Evolutionary conservation across 2,329 filamentous ascomycete species (phyloP).

Genomic region (Claviceps digitariae): DNA sequence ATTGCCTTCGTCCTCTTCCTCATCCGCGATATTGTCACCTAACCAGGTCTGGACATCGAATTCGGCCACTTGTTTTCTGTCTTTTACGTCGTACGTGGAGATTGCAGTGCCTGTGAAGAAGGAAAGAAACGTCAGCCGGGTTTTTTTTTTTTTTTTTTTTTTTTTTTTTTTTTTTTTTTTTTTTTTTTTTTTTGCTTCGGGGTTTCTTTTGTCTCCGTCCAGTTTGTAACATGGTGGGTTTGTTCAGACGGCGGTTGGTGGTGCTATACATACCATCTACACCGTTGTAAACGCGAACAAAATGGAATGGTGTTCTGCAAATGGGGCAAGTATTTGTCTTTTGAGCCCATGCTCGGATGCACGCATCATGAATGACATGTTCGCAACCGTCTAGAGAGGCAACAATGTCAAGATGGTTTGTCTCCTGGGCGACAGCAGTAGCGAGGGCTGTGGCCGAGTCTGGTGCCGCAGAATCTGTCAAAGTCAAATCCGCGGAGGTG

Average conservation of each 20-base stretch:
- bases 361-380: constrained; percentile 85
- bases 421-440: constrained; percentile 12
- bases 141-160: not conserved
- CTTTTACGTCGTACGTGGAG: constrained; percentile 53
- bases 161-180: not conserved
- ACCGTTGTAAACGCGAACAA: constrained; percentile 69
- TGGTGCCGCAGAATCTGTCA: constrained; percentile 8
- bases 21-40: constrained; percentile 54
- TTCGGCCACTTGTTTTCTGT: constrained; percentile 81
- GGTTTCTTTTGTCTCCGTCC: no score
- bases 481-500: constrained; percentile 7
- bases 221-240: not conserved
- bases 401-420: constrained; percentile 30
- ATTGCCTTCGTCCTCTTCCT: constrained; percentile 51
- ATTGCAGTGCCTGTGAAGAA: constrained; percentile 34
- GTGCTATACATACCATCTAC: constrained; percentile 54
- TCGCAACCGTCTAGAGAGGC: constrained; percentile 62
- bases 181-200: not conserved
- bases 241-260: constrained; percentile 5
- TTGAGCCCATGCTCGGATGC: constrained; percentile 87
- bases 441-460: constrained; percentile 7
- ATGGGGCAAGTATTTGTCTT: constrained; percentile 97
- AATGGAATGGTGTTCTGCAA: constrained; percentile 82
- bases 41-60: constrained; percentile 65
- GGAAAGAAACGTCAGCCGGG: not conserved